Percentiles rank a stretch among this genome's conserved stretches.
Evolutionary conservation across 441 rosid species (phyloP).

Genomic region (Populus tomentosa): DNA sequence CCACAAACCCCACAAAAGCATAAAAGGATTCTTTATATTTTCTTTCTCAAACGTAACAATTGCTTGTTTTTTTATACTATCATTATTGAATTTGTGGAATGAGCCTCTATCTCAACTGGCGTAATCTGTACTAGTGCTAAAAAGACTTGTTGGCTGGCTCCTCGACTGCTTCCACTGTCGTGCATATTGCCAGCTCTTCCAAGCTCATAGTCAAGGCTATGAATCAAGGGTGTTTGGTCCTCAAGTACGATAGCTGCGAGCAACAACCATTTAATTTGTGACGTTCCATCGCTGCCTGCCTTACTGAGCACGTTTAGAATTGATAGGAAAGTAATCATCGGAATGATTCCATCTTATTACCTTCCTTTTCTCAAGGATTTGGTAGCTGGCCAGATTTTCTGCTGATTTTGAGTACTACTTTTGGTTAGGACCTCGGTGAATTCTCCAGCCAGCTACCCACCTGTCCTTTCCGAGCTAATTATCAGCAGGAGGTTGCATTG

Average conservation of each 20-base stretch:
- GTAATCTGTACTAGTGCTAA: no score
- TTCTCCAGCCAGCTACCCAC: background rate
- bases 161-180: background rate
- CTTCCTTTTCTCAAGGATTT: background rate
- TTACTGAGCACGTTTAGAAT: conserved; percentile 10
- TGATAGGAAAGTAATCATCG: conserved; percentile 14
- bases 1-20: background rate
- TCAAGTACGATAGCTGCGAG: background rate
- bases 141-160: background rate
- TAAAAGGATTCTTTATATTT: background rate
- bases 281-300: background rate
- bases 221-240: background rate
- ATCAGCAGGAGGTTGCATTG: background rate
- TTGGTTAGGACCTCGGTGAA: conserved; percentile 2
- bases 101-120: background rate
- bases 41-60: background rate
- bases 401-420: conserved; percentile 7
- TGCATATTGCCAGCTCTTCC: no score
- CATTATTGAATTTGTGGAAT: background rate
- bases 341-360: conserved; percentile 3
- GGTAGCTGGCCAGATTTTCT: background rate
- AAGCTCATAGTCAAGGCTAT: background rate
- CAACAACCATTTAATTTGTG: background rate
- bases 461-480: background rate
- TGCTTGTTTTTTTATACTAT: background rate